phyloP scores from a whole-genome alignment of 1,284 basidiomycete genomes.

The Lignosus rhinocerotis region DNA sequence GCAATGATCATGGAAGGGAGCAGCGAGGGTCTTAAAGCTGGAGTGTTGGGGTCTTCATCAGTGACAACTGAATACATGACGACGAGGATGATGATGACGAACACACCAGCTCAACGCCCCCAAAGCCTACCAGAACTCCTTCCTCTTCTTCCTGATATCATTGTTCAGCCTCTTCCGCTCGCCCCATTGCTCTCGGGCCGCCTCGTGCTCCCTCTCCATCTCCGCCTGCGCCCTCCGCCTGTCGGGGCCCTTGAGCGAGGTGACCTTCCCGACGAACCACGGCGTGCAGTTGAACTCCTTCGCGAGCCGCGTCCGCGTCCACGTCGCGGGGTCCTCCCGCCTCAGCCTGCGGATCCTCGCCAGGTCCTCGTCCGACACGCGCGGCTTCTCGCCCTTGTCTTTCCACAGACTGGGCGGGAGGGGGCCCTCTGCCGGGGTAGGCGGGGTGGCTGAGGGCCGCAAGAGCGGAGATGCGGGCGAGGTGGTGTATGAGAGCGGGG shows the following conservation, averaged over 20 bases:
- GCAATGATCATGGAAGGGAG: too few relatives aligned
- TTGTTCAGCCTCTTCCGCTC: slow-evolving; percentile 35
- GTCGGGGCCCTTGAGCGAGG: slow-evolving; percentile 30
- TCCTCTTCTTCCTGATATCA: slow-evolving; percentile 38
- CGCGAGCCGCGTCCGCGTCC: slow-evolving; percentile 37
- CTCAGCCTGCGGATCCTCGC: slow-evolving; percentile 59
- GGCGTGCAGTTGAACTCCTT: slow-evolving; percentile 39
- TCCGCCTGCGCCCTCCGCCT: slow-evolving; percentile 28
- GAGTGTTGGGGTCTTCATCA: too few relatives aligned
- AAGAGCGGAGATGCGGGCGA: slow-evolving; percentile 71
- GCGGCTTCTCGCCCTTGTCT: slow-evolving; percentile 34
- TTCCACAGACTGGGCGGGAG: slow-evolving; percentile 44
- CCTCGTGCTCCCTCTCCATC: slow-evolving; percentile 33
- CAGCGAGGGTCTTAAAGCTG: too few relatives aligned
- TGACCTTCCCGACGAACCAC: slow-evolving; percentile 37
- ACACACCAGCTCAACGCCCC: neutral
- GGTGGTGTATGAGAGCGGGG: slow-evolving; percentile 67
- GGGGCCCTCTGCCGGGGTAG: slow-evolving; percentile 38
- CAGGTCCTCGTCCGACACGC: slow-evolving; percentile 54
- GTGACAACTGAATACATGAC: too few relatives aligned
- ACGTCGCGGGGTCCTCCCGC: slow-evolving; percentile 33
- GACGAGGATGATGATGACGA: neutral
- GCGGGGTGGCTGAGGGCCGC: slow-evolving; percentile 32
- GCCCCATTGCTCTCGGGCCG: slow-evolving; percentile 36
- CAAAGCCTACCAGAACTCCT: slow-evolving; percentile 37